Evolutionary conservation across 2,329 filamentous ascomycete species (phyloP).

Genomic region (Byssochlamys sp.): DNA sequence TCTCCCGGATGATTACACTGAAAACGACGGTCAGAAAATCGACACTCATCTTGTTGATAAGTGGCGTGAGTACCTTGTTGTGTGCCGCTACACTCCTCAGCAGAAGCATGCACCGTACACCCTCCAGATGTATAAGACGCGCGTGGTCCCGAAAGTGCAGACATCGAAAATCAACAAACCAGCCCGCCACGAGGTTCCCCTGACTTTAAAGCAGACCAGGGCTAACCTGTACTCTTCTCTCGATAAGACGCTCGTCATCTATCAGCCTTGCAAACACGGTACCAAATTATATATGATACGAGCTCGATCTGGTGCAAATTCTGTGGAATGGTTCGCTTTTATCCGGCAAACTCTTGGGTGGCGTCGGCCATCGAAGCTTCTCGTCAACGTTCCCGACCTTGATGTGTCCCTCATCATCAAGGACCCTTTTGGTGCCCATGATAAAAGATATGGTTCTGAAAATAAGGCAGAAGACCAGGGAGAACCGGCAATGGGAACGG

Average conservation of each 20-base stretch:
- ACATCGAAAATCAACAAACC: slow-evolving; percentile 43
- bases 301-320: slow-evolving; percentile 50
- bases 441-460: slow-evolving; percentile 27
- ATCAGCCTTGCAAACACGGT: slow-evolving; percentile 44
- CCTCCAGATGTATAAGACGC: slow-evolving; percentile 52
- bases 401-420: slow-evolving; percentile 49
- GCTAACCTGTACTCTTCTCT: slow-evolving; percentile 57
- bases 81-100: slow-evolving; percentile 48
- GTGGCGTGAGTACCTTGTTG: slow-evolving; percentile 56
- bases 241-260: slow-evolving; percentile 58
- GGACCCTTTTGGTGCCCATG: slow-evolving; percentile 49
- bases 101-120: slow-evolving; percentile 46
- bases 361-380: slow-evolving; percentile 46
- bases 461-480: slow-evolving; percentile 39
- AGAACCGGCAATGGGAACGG: slow-evolving; percentile 20
- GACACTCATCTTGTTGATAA: slow-evolving; percentile 52
- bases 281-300: slow-evolving; percentile 55
- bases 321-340: slow-evolving; percentile 62
- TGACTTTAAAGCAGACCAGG: slow-evolving; percentile 44
- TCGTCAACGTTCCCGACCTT: slow-evolving; percentile 55
- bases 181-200: slow-evolving; percentile 48
- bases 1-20: slow-evolving; percentile 52
- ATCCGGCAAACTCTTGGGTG: slow-evolving; percentile 51
- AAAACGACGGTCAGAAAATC: slow-evolving; percentile 52
- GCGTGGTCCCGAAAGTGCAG: slow-evolving; percentile 54